Percentiles rank a stretch among this genome's conserved stretches.
Conservation (phyloP, 192 early-diverging fungal genomes). For the Jimgerdemannia flammicorona region DNA sequence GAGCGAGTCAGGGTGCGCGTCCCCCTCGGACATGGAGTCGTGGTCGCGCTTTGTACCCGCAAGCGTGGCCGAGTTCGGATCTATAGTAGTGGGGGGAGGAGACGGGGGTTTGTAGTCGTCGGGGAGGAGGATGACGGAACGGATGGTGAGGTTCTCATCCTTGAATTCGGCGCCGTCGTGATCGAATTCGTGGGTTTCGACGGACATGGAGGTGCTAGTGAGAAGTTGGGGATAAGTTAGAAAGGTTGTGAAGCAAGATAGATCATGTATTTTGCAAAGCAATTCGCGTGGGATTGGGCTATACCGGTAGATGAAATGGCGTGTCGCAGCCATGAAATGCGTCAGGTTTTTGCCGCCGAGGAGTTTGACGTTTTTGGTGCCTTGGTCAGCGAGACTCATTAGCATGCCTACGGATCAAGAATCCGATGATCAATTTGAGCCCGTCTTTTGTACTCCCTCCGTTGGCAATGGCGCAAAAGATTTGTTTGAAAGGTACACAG, state of each 20-base stretch:
- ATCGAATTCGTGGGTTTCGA: conserved; percentile 54
- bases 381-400: conserved; percentile 81
- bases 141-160: conserved; percentile 65
- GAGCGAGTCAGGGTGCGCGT: background rate
- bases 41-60: background rate
- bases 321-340: conserved; percentile 71
- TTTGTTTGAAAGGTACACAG: conserved; percentile 1
- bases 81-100: conserved; percentile 9
- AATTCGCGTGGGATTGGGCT: background rate
- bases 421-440: background rate
- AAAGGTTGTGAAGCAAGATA: no score
- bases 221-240: background rate
- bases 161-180: conserved; percentile 39
- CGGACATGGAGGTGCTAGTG: conserved; percentile 33
- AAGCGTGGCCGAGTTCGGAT: background rate
- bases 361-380: conserved; percentile 55
- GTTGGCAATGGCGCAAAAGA: background rate
- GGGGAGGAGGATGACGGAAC: conserved; percentile 63
- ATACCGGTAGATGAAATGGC: conserved; percentile 74
- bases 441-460: background rate
- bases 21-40: background rate
- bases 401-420: conserved; percentile 68
- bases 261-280: no score
- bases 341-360: conserved; percentile 78
- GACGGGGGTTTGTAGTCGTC: conserved; percentile 5